Percentiles rank a stretch among this genome's conserved stretches.
Evolutionary conservation across 371 early-diverging fungal genomes (phyloP).

Genomic region (Ordospora pajunii): DNA sequence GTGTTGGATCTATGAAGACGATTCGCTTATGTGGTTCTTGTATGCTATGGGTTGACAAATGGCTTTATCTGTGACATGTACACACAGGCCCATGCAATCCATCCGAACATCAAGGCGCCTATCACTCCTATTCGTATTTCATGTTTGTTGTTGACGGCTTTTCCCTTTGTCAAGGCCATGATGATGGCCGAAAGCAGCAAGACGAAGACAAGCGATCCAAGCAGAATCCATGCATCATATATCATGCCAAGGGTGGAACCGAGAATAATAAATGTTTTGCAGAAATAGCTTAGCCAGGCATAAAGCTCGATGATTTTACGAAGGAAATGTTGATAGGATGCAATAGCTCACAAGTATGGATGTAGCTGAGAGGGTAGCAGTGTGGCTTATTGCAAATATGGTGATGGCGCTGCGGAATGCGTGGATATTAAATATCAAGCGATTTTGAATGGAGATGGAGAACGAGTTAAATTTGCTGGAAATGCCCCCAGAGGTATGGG

Average conservation of each 20-base stretch:
- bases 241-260: background rate
- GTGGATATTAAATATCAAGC: too few relatives aligned
- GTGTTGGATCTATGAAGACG: background rate
- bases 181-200: background rate
- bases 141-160: slow-evolving; percentile 3
- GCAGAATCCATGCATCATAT: background rate
- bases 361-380: too few relatives aligned
- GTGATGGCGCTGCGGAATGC: too few relatives aligned
- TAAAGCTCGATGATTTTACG: background rate
- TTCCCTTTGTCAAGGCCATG: slow-evolving; percentile 1
- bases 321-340: too few relatives aligned
- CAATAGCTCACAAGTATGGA: too few relatives aligned
- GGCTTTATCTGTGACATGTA: slow-evolving; percentile 52
- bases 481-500: background rate
- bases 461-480: too few relatives aligned
- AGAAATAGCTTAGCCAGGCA: background rate
- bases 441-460: too few relatives aligned
- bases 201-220: background rate
- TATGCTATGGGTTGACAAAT: slow-evolving; percentile 31
- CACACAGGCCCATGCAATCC: slow-evolving; percentile 47
- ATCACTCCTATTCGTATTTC: slow-evolving; percentile 37
- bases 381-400: too few relatives aligned
- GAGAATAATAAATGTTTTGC: slow-evolving; percentile 4
- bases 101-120: slow-evolving; percentile 41
- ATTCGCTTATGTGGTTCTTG: background rate